These are phyloP conservation scores for Sporobolomyces pararoseus DNA, from an alignment of 768 basidiomycete species.

Conservation along the genomic window DNA sequence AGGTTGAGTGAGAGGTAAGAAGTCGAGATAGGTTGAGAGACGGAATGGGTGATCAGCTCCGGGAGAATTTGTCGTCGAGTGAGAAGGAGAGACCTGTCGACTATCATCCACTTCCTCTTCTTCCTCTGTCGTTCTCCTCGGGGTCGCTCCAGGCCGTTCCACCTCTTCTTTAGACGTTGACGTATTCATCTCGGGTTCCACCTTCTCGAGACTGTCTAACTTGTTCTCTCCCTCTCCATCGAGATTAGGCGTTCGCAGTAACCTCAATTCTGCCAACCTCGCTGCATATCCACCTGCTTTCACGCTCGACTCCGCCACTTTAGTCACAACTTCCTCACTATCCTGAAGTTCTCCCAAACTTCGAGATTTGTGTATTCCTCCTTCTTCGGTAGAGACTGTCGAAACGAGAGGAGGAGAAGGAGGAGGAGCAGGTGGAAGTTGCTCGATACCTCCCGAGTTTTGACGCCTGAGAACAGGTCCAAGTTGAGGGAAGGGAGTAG, in stretches of 20 bases:
- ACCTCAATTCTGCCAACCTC: not conserved
- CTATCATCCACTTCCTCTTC: not conserved
- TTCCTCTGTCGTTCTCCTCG: not conserved
- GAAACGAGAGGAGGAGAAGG: too few species aligned
- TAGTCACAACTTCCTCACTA: not conserved
- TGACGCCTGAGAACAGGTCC: too few species aligned
- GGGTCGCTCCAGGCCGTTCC: not conserved
- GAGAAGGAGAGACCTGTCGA: conserved; percentile 8
- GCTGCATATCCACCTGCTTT: not conserved
- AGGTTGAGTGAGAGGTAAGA: not conserved
- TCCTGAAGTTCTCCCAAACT: too few species aligned
- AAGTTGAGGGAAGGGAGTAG: too few species aligned
- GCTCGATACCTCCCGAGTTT: too few species aligned
- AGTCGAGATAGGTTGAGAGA: conserved; percentile 13
- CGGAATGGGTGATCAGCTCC: conserved; percentile 9
- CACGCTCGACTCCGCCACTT: not conserved
- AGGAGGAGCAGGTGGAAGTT: too few species aligned
- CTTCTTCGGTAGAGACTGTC: too few species aligned
- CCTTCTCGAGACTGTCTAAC: not conserved
- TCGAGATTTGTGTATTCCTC: too few species aligned
- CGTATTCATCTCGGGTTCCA: not conserved
- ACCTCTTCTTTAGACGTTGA: not conserved
- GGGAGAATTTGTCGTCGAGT: not conserved
- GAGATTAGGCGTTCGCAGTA: not conserved
- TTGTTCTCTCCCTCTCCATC: not conserved